Conservation (phyloP, 1,139 yeast species). For the Suhomyces choctaworum region DNA sequence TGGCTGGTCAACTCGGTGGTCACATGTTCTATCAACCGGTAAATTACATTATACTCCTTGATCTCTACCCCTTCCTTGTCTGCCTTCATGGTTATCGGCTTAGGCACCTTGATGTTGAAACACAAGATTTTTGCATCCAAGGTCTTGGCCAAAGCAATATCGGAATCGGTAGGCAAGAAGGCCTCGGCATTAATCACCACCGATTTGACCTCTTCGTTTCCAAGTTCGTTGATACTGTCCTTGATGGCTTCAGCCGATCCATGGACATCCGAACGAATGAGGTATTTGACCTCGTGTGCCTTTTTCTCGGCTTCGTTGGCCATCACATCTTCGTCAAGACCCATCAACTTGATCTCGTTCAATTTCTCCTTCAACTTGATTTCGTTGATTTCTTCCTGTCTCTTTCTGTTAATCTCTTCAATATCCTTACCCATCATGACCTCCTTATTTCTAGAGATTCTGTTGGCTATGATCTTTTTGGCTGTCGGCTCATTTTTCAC, state of each 20-base stretch:
- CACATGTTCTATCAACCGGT: slow-evolving; percentile 84
- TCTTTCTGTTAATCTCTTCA: slow-evolving; percentile 64
- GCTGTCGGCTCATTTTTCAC: slow-evolving; percentile 75
- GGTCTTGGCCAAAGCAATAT: slow-evolving; percentile 76
- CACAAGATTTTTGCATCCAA: slow-evolving; percentile 74
- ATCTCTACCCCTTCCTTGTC: slow-evolving; percentile 59
- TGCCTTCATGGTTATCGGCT: slow-evolving; percentile 63
- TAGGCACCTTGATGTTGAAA: slow-evolving; percentile 73
- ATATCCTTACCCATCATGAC: slow-evolving; percentile 66
- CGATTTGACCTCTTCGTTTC: slow-evolving; percentile 80
- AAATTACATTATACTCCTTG: slow-evolving; percentile 74
- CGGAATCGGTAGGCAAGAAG: slow-evolving; percentile 83
- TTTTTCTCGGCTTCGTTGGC: slow-evolving; percentile 32
- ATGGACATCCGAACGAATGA: slow-evolving; percentile 87
- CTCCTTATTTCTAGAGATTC: slow-evolving; percentile 57
- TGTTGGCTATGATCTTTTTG: slow-evolving; percentile 68
- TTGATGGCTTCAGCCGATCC: slow-evolving; percentile 63
- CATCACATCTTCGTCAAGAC: slow-evolving; percentile 49
- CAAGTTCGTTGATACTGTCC: slow-evolving; percentile 77
- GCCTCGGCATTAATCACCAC: slow-evolving; percentile 72
- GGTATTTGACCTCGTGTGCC: slow-evolving; percentile 50
- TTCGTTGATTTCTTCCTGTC: slow-evolving; percentile 48
- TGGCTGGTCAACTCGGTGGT: slow-evolving; percentile 60
- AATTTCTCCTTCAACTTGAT: slow-evolving; percentile 52
- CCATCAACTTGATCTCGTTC: slow-evolving; percentile 57